Percentiles rank a stretch among this genome's conserved stretches.
These are phyloP conservation scores for Ogataea ramenticola DNA, from an alignment of 805 yeast species.

Conservation along the genomic window DNA sequence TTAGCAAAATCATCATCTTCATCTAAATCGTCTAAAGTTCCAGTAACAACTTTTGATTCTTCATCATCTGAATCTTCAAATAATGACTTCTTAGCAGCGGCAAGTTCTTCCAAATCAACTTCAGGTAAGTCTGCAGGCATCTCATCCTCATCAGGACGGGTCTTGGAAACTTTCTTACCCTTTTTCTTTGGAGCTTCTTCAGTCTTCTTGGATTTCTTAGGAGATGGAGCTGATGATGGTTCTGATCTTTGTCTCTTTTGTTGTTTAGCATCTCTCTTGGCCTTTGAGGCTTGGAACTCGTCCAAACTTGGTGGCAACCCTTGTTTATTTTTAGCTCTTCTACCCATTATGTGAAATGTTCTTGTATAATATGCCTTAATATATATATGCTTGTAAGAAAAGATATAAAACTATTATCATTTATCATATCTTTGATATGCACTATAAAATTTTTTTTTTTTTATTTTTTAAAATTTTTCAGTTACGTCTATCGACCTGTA, in stretches of 20 bases:
- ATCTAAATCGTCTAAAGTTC: constrained; percentile 17
- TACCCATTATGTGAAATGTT: constrained; percentile 54
- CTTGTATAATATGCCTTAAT: too few species aligned
- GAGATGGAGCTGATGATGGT: not conserved
- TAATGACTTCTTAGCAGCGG: constrained; percentile 63
- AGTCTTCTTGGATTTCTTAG: constrained; percentile 17
- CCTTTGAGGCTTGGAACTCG: constrained; percentile 51
- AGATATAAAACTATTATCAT: too few species aligned
- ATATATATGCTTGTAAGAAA: too few species aligned
- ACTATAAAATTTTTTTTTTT: not conserved
- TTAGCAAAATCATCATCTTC: constrained; percentile 17
- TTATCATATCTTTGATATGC: not conserved
- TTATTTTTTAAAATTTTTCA: not conserved
- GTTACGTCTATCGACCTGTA: too few species aligned
- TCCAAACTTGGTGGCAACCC: constrained; percentile 87
- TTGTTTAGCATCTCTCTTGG: constrained; percentile 31
- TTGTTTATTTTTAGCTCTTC: constrained; percentile 89
- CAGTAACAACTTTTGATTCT: constrained; percentile 35
- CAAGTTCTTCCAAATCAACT: constrained; percentile 59
- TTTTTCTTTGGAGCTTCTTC: constrained; percentile 17
- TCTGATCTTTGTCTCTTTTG: constrained; percentile 24
- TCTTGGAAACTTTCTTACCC: constrained; percentile 19
- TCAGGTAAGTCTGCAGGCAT: constrained; percentile 47
- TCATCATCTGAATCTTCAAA: constrained; percentile 71
- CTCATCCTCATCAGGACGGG: constrained; percentile 27